phyloP scores from a whole-genome alignment of 2,329 filamentous ascomycete genomes.

The Stromatinia cepivora region DNA sequence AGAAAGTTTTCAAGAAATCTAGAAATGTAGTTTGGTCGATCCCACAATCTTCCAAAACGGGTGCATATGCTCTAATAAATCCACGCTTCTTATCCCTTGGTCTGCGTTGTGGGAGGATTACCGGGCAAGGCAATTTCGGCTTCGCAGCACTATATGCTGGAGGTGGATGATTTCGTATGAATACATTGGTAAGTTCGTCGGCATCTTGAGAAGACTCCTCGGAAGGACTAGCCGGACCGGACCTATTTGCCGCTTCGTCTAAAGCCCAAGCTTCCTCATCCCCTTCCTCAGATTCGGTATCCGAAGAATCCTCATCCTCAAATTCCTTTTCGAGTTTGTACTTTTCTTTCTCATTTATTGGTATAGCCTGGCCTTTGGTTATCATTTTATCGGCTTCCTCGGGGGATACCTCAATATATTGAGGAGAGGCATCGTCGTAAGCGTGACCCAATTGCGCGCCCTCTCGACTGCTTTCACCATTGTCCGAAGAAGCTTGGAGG shows the following conservation, averaged over 20 bases:
- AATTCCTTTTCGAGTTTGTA: conserved; percentile 23
- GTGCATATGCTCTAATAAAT: conserved; percentile 55
- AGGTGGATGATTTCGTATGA: conserved; percentile 31
- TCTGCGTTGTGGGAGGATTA: conserved; percentile 54
- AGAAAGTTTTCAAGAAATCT: conserved; percentile 50
- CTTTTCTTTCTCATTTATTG: conserved; percentile 24
- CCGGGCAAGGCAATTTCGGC: conserved; percentile 45
- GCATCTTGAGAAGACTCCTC: conserved; percentile 22
- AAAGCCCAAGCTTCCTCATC: conserved; percentile 37
- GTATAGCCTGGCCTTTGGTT: conserved; percentile 29
- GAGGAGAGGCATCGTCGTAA: conserved; percentile 28
- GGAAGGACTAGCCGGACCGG: conserved; percentile 5
- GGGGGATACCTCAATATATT: conserved; percentile 32
- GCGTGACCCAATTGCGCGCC: background rate
- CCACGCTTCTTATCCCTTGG: conserved; percentile 50
- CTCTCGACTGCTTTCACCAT: conserved; percentile 29
- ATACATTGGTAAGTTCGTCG: conserved; percentile 27
- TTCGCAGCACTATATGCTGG: conserved; percentile 25
- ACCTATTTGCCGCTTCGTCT: conserved; percentile 30
- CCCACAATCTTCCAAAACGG: conserved; percentile 47
- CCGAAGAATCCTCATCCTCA: conserved; percentile 23
- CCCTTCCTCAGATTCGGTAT: conserved; percentile 28
- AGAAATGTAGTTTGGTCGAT: conserved; percentile 52
- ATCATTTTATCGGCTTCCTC: conserved; percentile 30
- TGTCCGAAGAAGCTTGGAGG: conserved; percentile 2